Evolutionary conservation across 2,329 filamentous ascomycete species (phyloP).

Genomic region (Neocucurbitaria cava): DNA sequence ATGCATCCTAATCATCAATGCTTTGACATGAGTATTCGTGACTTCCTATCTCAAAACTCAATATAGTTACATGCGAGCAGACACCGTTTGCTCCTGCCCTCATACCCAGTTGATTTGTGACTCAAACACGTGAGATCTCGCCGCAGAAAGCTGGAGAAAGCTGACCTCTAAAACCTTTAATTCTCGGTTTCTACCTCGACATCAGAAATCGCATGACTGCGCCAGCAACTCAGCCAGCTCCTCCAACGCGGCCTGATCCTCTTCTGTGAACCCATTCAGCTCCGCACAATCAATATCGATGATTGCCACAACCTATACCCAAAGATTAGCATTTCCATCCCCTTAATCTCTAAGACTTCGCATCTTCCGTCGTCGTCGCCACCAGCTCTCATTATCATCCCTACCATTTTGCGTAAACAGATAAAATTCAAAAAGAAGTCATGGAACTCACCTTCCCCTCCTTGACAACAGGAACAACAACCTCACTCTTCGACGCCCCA

Average conservation of each 20-base stretch:
- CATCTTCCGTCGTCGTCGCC: neutral
- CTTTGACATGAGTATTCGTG: no score
- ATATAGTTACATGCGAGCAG: no score
- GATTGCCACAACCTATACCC: constrained; percentile 68
- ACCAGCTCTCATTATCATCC: constrained; percentile 19
- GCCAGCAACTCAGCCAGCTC: constrained; percentile 56
- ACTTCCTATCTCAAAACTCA: no score
- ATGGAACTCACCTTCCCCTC: constrained; percentile 52
- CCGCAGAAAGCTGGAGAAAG: neutral
- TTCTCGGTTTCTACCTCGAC: neutral
- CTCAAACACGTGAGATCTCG: neutral
- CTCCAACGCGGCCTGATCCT: constrained; percentile 72
- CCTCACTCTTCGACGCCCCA: constrained; percentile 76
- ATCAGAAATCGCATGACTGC: constrained; percentile 42
- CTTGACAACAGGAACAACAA: constrained; percentile 76
- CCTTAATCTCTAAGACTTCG: neutral
- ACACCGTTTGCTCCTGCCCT: neutral
- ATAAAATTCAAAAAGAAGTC: no score
- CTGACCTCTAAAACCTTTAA: no score
- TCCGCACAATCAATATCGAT: constrained; percentile 81
- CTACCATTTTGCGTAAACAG: neutral
- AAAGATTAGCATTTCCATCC: constrained; percentile 17
- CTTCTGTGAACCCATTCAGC: constrained; percentile 70
- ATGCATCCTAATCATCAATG: neutral
- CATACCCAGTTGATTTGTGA: neutral